Conservation (phyloP, 805 yeast genomes). For the Metschnikowia lachancei region DNA sequence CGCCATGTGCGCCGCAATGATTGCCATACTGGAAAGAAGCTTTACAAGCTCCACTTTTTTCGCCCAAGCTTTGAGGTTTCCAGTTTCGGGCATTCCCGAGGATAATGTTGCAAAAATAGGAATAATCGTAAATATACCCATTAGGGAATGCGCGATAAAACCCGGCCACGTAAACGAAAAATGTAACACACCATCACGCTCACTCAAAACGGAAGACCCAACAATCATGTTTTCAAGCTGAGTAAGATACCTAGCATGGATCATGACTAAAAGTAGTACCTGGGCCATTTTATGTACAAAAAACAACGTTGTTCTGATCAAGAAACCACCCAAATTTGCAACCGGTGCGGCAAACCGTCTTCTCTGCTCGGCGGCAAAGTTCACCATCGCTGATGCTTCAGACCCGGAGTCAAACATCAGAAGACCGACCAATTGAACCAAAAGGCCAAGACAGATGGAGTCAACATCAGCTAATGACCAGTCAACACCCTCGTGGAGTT, state of each 20-base stretch:
- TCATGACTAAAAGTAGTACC: not conserved
- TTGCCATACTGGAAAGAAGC: not conserved
- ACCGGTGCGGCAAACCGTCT: slow-evolving; percentile 2
- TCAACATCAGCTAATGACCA: slow-evolving; percentile 11
- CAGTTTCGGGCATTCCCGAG: slow-evolving; percentile 2
- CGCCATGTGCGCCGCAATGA: slow-evolving; percentile 2
- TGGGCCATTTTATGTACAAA: not conserved
- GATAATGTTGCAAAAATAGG: slow-evolving; percentile 7
- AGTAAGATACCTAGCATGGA: slow-evolving; percentile 6
- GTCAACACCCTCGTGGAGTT: not conserved
- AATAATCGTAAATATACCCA: slow-evolving; percentile 11
- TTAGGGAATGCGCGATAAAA: slow-evolving; percentile 9
- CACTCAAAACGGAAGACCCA: slow-evolving; percentile 3
- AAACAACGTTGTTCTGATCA: not conserved
- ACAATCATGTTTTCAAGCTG: slow-evolving; percentile 10
- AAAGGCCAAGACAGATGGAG: slow-evolving; percentile 14
- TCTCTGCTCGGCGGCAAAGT: slow-evolving; percentile 11
- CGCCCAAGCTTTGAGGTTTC: not conserved
- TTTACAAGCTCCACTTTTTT: not conserved
- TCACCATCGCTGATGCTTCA: slow-evolving; percentile 6
- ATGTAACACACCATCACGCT: not conserved
- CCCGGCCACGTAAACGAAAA: slow-evolving; percentile 13
- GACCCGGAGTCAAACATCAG: slow-evolving; percentile 3
- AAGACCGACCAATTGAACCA: slow-evolving; percentile 3
- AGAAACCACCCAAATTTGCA: not conserved